Evolutionary conservation across 176 grass and related monocot genomes (phyloP), one percentile per base, ranked within the genome.

Genomic region (Leersia perrieri): DNA sequence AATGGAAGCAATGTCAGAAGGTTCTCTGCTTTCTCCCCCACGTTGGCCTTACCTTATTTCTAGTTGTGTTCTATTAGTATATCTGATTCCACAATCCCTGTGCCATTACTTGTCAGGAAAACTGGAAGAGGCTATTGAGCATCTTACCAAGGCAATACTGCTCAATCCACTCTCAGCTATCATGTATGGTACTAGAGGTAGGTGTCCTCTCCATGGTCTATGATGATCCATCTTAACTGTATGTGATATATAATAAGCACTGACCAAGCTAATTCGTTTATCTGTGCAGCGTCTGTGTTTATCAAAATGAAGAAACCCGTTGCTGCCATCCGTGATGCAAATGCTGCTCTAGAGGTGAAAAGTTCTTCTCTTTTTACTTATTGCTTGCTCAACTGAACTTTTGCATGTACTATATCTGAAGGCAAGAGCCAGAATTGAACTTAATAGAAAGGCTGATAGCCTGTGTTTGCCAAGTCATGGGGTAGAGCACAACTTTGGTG

Each of bases 261-360:
- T 74, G 9, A 84, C 40, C 25, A 22, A 42, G 9, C 33, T 49
- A 45, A 80, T 70, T 45, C 13, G 66, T 79, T 13, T 73, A 16
- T 40, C 65, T 28, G 16, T 89, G 69, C 88, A 98, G 92, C 95
- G 30, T 91, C 95, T 27, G 95, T 88, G 22, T 95, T 89, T 66
- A 98, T 98, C 31, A 95, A 98, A 83, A 98, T 98, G 92, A 98
- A 91, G 84, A 98, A 98, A 87, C 92, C 95, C 22, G 68, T 83
- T 86, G 95, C 95, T 83, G 95, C 95, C 78, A 93, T 95, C 73
- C 86, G 95, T 78, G 95, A 98, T 82, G 95, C 95, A 74, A 98
- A 74, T 78, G 90, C 88, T 35, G 95, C 95, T 78, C 69, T 98
- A 60, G 86, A 98, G 92, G 95, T 97, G 76, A 74, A 79, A 22